Evolutionary conservation across 768 basidiomycete genomes (phyloP).

Genomic region (Lepiota subincarnata): DNA sequence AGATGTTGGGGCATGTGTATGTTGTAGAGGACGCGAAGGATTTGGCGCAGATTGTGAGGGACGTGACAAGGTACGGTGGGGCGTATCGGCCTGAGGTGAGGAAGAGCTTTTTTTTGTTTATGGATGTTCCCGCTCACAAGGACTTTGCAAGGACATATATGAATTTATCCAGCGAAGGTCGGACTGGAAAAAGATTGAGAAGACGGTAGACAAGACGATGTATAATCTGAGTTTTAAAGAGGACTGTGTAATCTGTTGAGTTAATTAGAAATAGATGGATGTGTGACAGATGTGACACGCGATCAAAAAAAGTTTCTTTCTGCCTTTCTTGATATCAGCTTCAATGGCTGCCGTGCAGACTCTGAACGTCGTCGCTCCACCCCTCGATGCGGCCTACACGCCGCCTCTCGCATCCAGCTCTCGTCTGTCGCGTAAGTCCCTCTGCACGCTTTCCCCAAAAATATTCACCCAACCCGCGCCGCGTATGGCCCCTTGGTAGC

Average conservation of each 20-base stretch:
- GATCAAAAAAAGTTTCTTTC: no score
- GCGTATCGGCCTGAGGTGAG: conserved; percentile 88
- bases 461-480: neutral
- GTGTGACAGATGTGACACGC: no score
- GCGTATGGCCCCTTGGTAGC: conserved; percentile 15
- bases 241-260: conserved; percentile 64
- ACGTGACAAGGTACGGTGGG: conserved; percentile 94
- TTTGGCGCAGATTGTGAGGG: conserved; percentile 91
- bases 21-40: conserved; percentile 96
- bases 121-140: neutral
- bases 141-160: conserved; percentile 69
- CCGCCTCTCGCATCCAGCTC: conserved; percentile 24
- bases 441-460: neutral
- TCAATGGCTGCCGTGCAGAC: conserved; percentile 18
- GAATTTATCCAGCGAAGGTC: conserved; percentile 93
- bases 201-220: conserved; percentile 92
- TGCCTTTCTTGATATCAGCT: no score
- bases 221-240: conserved; percentile 92
- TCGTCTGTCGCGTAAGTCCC: conserved; percentile 23
- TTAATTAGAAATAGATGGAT: no score
- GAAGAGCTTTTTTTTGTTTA: neutral
- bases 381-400: conserved; percentile 21
- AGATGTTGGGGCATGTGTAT: conserved; percentile 96
- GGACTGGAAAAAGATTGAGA: conserved; percentile 99
- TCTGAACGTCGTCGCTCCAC: conserved; percentile 21